A percentile compares a stretch with the other conserved stretches of the same genome.
Evolutionary conservation across 2,329 filamentous ascomycete genomes (phyloP).

Genomic region (Plectosphaerella plurivora): DNA sequence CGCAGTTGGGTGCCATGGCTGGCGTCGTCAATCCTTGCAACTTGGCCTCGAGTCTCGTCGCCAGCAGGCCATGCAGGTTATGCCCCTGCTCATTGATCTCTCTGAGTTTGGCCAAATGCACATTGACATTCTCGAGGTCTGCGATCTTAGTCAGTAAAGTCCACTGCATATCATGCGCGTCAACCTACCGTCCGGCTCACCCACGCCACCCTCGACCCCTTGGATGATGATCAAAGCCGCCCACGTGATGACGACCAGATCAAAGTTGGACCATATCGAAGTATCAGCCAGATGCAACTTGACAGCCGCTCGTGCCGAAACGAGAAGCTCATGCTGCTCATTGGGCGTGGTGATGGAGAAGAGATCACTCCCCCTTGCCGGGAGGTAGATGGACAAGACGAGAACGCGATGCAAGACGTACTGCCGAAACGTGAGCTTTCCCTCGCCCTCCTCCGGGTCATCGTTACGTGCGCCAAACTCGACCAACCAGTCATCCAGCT

Average conservation of each 20-base stretch:
- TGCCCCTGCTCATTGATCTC: constrained; percentile 21
- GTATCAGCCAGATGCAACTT: constrained; percentile 33
- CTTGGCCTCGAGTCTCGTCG: constrained; percentile 18
- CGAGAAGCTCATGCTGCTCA: constrained; percentile 33
- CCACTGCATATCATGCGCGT: background rate
- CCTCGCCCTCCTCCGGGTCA: constrained; percentile 24
- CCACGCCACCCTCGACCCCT: constrained; percentile 32
- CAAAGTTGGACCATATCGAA: constrained; percentile 39
- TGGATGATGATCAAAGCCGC: constrained; percentile 37
- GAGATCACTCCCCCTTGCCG: constrained; percentile 32
- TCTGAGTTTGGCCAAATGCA: constrained; percentile 21
- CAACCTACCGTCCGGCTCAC: constrained; percentile 28
- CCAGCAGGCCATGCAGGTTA: constrained; percentile 17
- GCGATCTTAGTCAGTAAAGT: background rate
- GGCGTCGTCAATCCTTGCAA: constrained; percentile 19
- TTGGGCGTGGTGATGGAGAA: constrained; percentile 30
- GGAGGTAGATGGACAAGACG: constrained; percentile 38
- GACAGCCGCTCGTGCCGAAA: constrained; percentile 34
- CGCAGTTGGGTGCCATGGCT: constrained; percentile 8
- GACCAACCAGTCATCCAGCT: constrained; percentile 35
- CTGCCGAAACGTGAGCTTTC: constrained; percentile 31
- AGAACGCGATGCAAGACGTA: constrained; percentile 35
- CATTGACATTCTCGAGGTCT: constrained; percentile 21
- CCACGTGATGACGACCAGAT: constrained; percentile 39
- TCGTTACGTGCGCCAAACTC: constrained; percentile 26